Conservation (phyloP, 1,139 yeast species). For the Suhomyces ambrosiae region DNA sequence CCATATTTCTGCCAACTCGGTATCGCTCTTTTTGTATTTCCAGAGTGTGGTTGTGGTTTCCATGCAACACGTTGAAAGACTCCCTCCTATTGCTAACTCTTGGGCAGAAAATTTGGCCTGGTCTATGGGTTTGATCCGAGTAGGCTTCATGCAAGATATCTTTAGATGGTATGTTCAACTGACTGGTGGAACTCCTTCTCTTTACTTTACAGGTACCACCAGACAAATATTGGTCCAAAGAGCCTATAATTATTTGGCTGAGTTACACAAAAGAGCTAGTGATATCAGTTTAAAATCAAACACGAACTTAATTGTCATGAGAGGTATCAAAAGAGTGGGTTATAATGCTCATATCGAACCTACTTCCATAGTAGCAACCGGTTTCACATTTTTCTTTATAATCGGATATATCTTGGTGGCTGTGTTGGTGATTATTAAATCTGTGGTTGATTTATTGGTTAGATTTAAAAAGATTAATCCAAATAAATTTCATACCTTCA, state of each 20-base stretch:
- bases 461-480: slow-evolving; percentile 49
- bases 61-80: slow-evolving; percentile 71
- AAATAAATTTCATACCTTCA: slow-evolving; percentile 49
- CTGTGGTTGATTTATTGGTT: slow-evolving; percentile 48
- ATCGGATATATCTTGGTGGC: slow-evolving; percentile 57
- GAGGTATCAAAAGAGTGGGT: slow-evolving; percentile 79
- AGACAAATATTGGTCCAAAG: slow-evolving; percentile 70
- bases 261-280: slow-evolving; percentile 28
- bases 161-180: slow-evolving; percentile 81
- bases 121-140: slow-evolving; percentile 80
- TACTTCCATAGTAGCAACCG: slow-evolving; percentile 72
- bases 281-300: slow-evolving; percentile 40
- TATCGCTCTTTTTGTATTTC: slow-evolving; percentile 72
- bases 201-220: slow-evolving; percentile 58
- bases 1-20: slow-evolving; percentile 73
- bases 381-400: slow-evolving; percentile 70
- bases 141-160: slow-evolving; percentile 70
- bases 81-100: slow-evolving; percentile 78
- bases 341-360: slow-evolving; percentile 68
- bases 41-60: slow-evolving; percentile 74
- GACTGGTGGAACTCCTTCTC: slow-evolving; percentile 73
- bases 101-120: slow-evolving; percentile 84
- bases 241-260: slow-evolving; percentile 37
- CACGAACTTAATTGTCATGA: slow-evolving; percentile 57
- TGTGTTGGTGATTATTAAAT: slow-evolving; percentile 55